Evolutionary conservation across 495 filamentous ascomycete genomes (phyloP), one percentile per base, ranked within the genome.

Genomic region (Aspergillus biplanus): DNA sequence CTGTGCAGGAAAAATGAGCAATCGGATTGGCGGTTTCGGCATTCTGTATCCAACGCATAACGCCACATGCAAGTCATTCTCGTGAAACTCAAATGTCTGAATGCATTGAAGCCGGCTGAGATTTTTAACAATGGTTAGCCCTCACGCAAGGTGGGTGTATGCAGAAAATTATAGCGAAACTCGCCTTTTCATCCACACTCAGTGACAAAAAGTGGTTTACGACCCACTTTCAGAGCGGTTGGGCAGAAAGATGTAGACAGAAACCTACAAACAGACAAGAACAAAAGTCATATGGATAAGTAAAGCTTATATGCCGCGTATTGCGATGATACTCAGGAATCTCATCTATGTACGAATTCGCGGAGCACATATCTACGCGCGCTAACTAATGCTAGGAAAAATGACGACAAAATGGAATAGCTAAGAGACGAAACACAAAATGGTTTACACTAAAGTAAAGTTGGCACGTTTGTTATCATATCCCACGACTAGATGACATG

Each of bases 281-380:
- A 27, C 21, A 27, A 27, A 27, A 27, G 21, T 27, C 21, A 27
- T 27, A 27, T 27, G 21, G 1, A 27, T 27, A 27, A 27, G 21
- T 1, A 27, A 27, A 27, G 21, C 21, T 27, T 27, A 27, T 27
- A 27, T 27, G 21, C 21, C 21, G 21, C 21, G 21, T 27, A 27
- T 27, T 27, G 21, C 21, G 21, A 27, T 27, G 21, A 2, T 27
- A 27, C 21, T 27, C 21, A 27, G 21, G 21, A 27, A 27, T 27
- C 21, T 27, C 21, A 27, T 27, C 21, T 27, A 27, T 27, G 21
- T 27, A 27, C 21, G 21, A 27, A 27, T 27, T 27, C 21, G 2
- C 21, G 21, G 59, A 34, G 62, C 67, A 67, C 61, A 66, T 68
- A 68, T 67, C 67, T 71, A 71, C 64, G 66, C 52, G 61, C 57